Base-by-base conservation (phyloP, 2,329 filamentous ascomycete genomes). In the Golovinomyces cichoracearum region DNA sequence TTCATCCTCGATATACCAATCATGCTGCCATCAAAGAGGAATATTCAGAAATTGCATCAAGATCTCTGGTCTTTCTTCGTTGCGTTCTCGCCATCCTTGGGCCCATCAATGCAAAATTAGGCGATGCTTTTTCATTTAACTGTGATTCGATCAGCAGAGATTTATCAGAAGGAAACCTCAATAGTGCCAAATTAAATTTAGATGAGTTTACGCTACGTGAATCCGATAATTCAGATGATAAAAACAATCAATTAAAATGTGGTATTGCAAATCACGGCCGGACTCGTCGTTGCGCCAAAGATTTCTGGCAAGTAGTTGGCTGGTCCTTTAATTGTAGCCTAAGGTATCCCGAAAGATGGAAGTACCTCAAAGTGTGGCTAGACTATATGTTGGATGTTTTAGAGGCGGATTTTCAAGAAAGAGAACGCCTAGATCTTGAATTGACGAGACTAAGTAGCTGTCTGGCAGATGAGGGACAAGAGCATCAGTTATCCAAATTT, bases 321-420 rank as follows among this genome's bases (percentile, higher is more conserved):
- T 95, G 90, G 90, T 80, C 83, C 0, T 85, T 95, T 61, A 90
- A 88, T 60, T 95, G 88, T 64, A 86, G 83, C 47, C 71, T 80
- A 1, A 62, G 72, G 27, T 69, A 88, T 55, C 76, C 76, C 1
- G 69, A 72, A 37, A 72, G 88, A 19, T 95, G 90, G 88, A 71
- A 69, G 46, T 72, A 77, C 58, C 95, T 86, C 85, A 76, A 71
- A 55, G 63, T 74, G 6, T 93, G 84, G 81, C 66, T 95, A 13
- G 72, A 78, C 29, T 77, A 80, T 52, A 80, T 93, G 70, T 62
- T 92, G 4, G 80, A 86, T 56, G 74, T 81, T 5, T 65, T 94
- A 12, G 79, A 90, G 54, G 66, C 68, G 2, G 83, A 92, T 56
- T 76, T 81, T 61, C 61, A 69, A 5, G 72, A 76, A 52, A 68